phyloP scores from a whole-genome alignment of 192 early-diverging fungal species.

The Geosiphon pyriformis region DNA sequence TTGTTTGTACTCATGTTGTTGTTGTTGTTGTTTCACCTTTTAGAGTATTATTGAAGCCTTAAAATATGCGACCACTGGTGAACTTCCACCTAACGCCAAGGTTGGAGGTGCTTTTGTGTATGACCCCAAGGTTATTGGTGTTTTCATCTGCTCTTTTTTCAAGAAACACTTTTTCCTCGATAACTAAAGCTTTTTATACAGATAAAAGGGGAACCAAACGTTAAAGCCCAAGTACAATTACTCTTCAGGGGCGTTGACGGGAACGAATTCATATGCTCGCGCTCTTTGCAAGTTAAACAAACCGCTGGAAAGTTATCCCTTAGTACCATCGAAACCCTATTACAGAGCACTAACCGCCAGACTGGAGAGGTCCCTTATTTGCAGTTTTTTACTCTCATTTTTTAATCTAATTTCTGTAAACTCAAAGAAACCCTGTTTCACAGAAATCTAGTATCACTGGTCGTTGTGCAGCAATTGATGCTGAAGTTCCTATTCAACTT shows the following conservation, averaged over 20 bases:
- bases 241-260: constrained; percentile 75
- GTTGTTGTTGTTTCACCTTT: not conserved
- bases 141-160: too few species aligned
- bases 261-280: constrained; percentile 61
- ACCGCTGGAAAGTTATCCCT: constrained; percentile 51
- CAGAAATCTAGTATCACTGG: constrained; percentile 72
- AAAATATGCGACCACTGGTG: constrained; percentile 92
- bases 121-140: constrained; percentile 82
- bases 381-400: not conserved
- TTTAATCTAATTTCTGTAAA: not conserved
- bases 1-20: not conserved
- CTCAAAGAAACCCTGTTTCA: too few species aligned
- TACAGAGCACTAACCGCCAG: constrained; percentile 50
- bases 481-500: constrained; percentile 74
- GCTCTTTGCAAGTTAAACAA: constrained; percentile 72
- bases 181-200: constrained; percentile 16
- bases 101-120: constrained; percentile 84
- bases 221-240: constrained; percentile 90
- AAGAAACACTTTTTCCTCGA: too few species aligned
- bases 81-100: constrained; percentile 79
- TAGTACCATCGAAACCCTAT: constrained; percentile 77
- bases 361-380: constrained; percentile 43
- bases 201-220: constrained; percentile 68
- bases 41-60: constrained; percentile 94
- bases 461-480: constrained; percentile 82